Base-by-base conservation (phyloP, 306 rosid genomes). In the Ziziphus jujuba region DNA sequence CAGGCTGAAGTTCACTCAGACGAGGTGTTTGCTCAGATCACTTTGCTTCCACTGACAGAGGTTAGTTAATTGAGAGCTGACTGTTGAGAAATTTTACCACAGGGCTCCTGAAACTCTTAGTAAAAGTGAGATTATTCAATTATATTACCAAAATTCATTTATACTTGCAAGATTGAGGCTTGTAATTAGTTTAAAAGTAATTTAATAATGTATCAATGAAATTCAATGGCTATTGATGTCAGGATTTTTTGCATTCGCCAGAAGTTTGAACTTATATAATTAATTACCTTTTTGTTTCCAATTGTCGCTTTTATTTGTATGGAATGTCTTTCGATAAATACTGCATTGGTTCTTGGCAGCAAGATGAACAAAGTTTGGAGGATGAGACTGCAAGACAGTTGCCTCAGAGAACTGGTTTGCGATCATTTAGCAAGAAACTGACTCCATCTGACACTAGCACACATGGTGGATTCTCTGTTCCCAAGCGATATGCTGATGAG, bases 401-500 rank as follows among this genome's bases (percentile, higher is more conserved):
- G 48, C 74, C 86, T 65, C 14, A 43, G 52, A 69, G 54, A 71
- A 61, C 63, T 17, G 7, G 25, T 16, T 33, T 31, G 40, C 55
- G 65, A 69, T 63, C 69, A 54, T 83, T 72, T 51, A 65, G 62
- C 55, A 88, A 88, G 81, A 66, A 16, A 20, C 95, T 88, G 23
- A 88, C 95, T 71, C 78, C 81, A 47, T 88, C 95, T 34, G 95
- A 88, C 72, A 81, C 87, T 36, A 84, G 91, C 66, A 75, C 87
- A 1, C 96, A 87, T 25, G 91, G 96, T 72, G 96, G 92, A 79
- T 79, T 84, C 49, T 86, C 96, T 36, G 75, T 89, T 50, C 96
- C 84, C 14, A 89, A 71, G 71, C 61, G 76, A 59, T 66, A 74
- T 22, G 96, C 96, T 16, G 78, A 69, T 31, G 85, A 72, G 55